These are phyloP conservation scores for Colletotrichum theobromicola DNA, from an alignment of 2,329 filamentous ascomycete genomes.

Conservation along the genomic window DNA sequence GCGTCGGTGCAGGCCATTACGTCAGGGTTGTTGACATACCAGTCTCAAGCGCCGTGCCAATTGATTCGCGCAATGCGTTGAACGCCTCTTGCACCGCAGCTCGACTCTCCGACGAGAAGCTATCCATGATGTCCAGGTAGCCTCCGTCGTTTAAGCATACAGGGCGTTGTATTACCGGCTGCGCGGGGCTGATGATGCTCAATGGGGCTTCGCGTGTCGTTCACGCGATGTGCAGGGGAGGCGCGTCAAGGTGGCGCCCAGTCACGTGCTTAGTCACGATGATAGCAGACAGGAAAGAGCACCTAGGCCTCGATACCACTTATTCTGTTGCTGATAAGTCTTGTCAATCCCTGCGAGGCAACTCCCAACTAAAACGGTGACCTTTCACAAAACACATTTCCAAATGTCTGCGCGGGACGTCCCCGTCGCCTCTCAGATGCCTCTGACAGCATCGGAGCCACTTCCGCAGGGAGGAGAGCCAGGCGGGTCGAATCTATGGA, in stretches of 20 bases:
- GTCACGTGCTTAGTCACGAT: neutral
- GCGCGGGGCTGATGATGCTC: neutral
- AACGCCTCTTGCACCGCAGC: slow-evolving; percentile 45
- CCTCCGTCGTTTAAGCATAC: neutral
- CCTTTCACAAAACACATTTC: neutral
- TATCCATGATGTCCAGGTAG: slow-evolving; percentile 35
- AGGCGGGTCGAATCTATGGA: neutral
- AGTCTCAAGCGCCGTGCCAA: slow-evolving; percentile 40
- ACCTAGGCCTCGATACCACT: neutral
- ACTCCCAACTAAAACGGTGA: neutral
- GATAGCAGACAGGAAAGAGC: neutral
- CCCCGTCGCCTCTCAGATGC: neutral
- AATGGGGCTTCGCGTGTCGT: neutral
- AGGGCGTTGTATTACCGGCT: neutral
- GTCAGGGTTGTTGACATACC: slow-evolving; percentile 34
- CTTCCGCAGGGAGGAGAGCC: neutral
- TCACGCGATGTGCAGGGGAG: neutral
- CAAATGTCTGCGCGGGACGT: neutral
- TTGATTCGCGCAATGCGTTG: slow-evolving; percentile 40
- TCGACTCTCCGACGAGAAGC: slow-evolving; percentile 44
- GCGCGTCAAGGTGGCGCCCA: neutral
- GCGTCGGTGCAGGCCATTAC: slow-evolving; percentile 20
- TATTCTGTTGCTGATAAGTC: neutral
- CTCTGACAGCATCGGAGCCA: neutral
- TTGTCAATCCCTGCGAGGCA: neutral